phyloP scores from a whole-genome alignment of 139 green algal genomes.

The Pseudopediastrum boryanum region DNA sequence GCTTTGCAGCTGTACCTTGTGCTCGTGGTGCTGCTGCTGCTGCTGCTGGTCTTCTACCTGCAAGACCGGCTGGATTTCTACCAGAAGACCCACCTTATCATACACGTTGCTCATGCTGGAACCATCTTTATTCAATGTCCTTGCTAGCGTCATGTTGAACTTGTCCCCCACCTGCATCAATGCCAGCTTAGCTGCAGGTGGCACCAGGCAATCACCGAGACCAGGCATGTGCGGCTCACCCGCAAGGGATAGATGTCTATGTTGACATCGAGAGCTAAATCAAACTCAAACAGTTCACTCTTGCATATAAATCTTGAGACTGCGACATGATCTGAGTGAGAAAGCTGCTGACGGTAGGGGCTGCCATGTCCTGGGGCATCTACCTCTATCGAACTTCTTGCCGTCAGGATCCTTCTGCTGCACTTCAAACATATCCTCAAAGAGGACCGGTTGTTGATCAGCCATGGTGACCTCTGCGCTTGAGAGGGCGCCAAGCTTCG shows the following conservation, averaged over 20 bases:
- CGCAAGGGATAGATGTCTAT: slow-evolving; percentile 91
- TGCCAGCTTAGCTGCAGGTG: too few relatives aligned
- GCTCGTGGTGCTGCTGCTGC: not conserved
- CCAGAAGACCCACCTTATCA: slow-evolving; percentile 75
- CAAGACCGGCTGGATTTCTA: too few relatives aligned
- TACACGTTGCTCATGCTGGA: slow-evolving; percentile 59
- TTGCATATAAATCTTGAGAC: slow-evolving; percentile 83
- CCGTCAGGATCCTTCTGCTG: slow-evolving; percentile 87
- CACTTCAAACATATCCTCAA: slow-evolving; percentile 96
- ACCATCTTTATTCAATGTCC: slow-evolving; percentile 83
- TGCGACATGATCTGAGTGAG: slow-evolving; percentile 39
- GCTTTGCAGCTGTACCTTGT: too few relatives aligned
- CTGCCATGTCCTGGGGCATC: not conserved
- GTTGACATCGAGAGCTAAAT: slow-evolving; percentile 93
- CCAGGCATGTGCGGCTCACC: too few relatives aligned
- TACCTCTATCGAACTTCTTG: slow-evolving; percentile 98
- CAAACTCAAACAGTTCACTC: slow-evolving; percentile 92
- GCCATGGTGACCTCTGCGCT: too few relatives aligned
- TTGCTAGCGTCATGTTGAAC: slow-evolving; percentile 84
- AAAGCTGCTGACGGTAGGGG: not conserved
- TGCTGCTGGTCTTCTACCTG: not conserved
- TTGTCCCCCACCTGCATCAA: slow-evolving; percentile 80
- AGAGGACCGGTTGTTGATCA: too few relatives aligned
- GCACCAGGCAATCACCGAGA: too few relatives aligned
- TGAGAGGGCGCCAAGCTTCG: too few relatives aligned